phyloP scores from a whole-genome alignment of 352 stramenopile species.

The Thalassiosira pacifica region DNA sequence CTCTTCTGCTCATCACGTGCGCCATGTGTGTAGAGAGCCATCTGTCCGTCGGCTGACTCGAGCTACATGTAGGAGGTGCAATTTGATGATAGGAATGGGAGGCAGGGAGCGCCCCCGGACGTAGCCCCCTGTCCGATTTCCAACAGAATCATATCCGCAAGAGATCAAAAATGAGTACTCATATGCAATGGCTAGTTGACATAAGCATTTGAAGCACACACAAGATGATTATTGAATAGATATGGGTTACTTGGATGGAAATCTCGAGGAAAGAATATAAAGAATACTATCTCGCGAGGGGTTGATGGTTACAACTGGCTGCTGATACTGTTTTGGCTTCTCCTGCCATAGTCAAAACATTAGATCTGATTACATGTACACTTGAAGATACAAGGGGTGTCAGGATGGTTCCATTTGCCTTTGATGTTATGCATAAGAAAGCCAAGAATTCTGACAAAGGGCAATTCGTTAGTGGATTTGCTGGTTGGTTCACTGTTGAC shows the following conservation, averaged over 20 bases:
- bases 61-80: too few species aligned
- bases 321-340: conserved; percentile 69
- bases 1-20: too few species aligned
- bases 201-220: conserved; percentile 78
- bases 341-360: conserved; percentile 55
- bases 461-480: conserved; percentile 90
- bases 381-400: conserved; percentile 59
- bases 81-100: too few species aligned
- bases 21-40: too few species aligned
- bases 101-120: too few species aligned
- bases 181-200: conserved; percentile 66
- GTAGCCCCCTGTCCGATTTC: too few species aligned
- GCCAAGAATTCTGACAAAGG: conserved; percentile 15
- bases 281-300: conserved; percentile 90
- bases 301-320: conserved; percentile 75
- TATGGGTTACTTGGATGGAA: conserved; percentile 87
- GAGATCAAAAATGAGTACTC: conserved; percentile 51
- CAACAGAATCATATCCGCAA: conserved; percentile 76
- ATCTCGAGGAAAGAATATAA: conserved; percentile 89
- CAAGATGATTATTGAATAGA: conserved; percentile 94
- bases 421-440: conserved; percentile 46
- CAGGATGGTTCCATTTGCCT: conserved; percentile 51
- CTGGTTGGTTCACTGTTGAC: conserved; percentile 96
- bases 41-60: too few species aligned
- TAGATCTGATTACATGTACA: conserved; percentile 82